Evolutionary conservation across 2,329 filamentous ascomycete genomes (phyloP), one percentile per base, ranked within the genome.

Genomic region (Chaetomiaceae sp.): DNA sequence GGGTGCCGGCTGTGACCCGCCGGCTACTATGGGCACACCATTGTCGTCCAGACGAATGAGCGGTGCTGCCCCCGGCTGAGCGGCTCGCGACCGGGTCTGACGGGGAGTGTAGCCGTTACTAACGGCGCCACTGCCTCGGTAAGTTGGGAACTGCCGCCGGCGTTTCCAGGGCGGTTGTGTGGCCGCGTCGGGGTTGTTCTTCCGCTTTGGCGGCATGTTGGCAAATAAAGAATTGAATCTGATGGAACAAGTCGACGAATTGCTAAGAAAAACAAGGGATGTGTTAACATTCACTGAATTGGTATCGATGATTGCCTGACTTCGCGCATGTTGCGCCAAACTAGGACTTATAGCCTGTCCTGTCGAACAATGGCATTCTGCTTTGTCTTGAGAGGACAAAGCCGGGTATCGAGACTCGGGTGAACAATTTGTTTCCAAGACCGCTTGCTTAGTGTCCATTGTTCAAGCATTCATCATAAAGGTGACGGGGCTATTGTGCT

Each of bases 51-150:
- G 25, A 8, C 19, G 8, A 9, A 46, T 4, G n/a, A 57, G 20
- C 2, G 47, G 47, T 3, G 33, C 5, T n/a, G n/a, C n/a, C 8
- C 42, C 47, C 1, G 15, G 38, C 3, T 44, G 20, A 2, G 44
- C 44, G 5, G 51, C 47, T 9, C 34, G 44, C 19, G 48, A 49
- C 34, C 52, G 33, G 3, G 47, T 57, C 20, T 46, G 55, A 4
- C 43, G 47, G 17, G 34, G 40, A 7, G 19, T 20, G 17, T n/a
- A 20, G 25, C 44, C 20, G 12, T 4, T 9, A 15, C 14, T 11
- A 1, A n/a, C 4, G 1, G 14, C 12, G 14, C 2, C 3, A 8
- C 45, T 37, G 37, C 45, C 31, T 3, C 15, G 20, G 38, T 22
- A 44, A 9, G 51, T 14, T 6, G 8, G n/a, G 7, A 19, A 23